Evolutionary conservation across 1,284 basidiomycete genomes (phyloP).

Genomic region (Bjerkandera adusta): DNA sequence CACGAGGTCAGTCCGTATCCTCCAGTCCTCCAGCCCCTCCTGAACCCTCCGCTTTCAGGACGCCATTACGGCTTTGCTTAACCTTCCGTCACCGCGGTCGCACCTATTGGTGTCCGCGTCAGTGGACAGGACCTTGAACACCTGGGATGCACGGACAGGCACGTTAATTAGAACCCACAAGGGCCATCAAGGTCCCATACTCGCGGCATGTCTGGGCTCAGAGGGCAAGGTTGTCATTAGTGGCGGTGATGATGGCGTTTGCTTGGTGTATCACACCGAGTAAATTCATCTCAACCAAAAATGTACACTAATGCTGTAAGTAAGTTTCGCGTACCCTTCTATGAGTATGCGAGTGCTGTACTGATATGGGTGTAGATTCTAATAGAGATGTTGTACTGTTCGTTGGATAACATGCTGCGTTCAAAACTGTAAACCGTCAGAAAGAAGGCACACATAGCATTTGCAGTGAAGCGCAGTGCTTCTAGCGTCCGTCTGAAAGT

Average conservation of each 20-base stretch:
- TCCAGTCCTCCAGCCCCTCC: slow-evolving; percentile 14
- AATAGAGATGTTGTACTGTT: no score
- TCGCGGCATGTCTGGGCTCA: slow-evolving; percentile 73
- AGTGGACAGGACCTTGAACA: slow-evolving; percentile 83
- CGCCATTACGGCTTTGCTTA: slow-evolving; percentile 79
- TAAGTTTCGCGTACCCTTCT: no score
- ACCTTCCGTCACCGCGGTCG: slow-evolving; percentile 69
- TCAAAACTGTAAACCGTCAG: no score
- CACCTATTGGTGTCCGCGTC: slow-evolving; percentile 82
- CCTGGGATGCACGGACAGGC: slow-evolving; percentile 93
- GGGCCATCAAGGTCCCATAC: slow-evolving; percentile 83
- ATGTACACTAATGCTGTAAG: neutral
- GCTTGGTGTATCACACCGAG: slow-evolving; percentile 76
- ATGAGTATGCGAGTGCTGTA: no score
- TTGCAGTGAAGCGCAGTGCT: no score
- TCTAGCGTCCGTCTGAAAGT: no score
- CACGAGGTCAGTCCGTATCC: slow-evolving; percentile 61
- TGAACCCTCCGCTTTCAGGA: slow-evolving; percentile 50
- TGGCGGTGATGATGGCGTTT: slow-evolving; percentile 84
- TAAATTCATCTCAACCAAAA: slow-evolving; percentile 13
- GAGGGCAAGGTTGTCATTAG: slow-evolving; percentile 71
- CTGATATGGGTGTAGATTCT: no score
- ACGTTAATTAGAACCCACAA: slow-evolving; percentile 76
- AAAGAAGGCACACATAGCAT: no score
- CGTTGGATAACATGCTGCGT: no score